Conservation (phyloP, 345 rosid species). For the Tarenaya hassleriana region DNA sequence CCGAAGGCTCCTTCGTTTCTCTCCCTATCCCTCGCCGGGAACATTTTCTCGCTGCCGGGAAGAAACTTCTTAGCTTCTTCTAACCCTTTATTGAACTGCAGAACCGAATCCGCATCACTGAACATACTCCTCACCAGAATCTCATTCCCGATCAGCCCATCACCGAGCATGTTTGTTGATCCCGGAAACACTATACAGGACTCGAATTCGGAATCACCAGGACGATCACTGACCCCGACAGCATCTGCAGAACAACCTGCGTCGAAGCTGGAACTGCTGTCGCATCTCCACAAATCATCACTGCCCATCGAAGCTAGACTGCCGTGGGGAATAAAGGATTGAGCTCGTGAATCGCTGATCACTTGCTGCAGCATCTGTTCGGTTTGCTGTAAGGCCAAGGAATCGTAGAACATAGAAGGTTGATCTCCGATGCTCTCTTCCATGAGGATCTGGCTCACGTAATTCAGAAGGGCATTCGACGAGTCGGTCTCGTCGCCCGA, state of each 20-base stretch:
- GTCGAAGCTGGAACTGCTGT: constrained; percentile 10
- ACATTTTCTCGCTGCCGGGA: constrained; percentile 33
- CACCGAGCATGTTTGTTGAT: background rate
- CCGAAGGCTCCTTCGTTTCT: constrained; percentile 10
- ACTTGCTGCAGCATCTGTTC: constrained; percentile 58
- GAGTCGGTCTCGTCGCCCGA: constrained; percentile 40
- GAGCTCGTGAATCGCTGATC: constrained; percentile 35
- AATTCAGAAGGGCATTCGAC: constrained; percentile 42
- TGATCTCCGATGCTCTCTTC: constrained; percentile 67
- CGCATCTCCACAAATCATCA: constrained; percentile 18
- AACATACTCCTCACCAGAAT: constrained; percentile 47
- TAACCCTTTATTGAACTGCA: constrained; percentile 25
- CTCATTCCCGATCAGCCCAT: constrained; percentile 20
- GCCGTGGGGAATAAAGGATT: constrained; percentile 21
- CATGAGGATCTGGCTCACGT: constrained; percentile 61
- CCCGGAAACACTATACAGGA: background rate
- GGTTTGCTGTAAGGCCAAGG: constrained; percentile 53
- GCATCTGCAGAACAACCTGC: constrained; percentile 23
- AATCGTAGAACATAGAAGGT: constrained; percentile 50
- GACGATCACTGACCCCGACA: constrained; percentile 19
- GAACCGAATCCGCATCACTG: constrained; percentile 40
- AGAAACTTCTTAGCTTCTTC: constrained; percentile 72
- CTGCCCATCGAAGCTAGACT: constrained; percentile 21
- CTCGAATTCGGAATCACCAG: background rate
- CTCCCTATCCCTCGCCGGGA: too few species aligned